Evolutionary conservation across 805 yeast genomes (phyloP), one percentile per base, ranked within the genome.

Genomic region (Scheffersomyces coipomensis): DNA sequence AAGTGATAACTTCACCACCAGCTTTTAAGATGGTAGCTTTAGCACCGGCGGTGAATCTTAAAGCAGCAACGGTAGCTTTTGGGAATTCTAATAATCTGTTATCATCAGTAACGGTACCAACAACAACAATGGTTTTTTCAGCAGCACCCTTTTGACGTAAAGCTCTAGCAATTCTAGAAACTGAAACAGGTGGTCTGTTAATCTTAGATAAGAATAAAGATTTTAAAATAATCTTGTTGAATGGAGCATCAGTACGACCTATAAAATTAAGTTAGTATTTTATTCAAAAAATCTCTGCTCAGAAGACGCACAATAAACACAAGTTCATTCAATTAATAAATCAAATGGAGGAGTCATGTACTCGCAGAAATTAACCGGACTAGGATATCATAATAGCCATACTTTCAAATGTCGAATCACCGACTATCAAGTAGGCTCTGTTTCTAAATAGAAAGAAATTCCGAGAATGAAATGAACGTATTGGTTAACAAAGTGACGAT

Each of bases 1-100:
- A 83, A 70, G 99, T 93, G 85, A 93, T 85, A 68, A 88, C 88
- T 82, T 93, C 99, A 83, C 99, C 99, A 78, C 99, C 99, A 69
- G 91, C 91, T 83, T 91, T 91, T 66, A 81, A 62, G 72, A 93
- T 93, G 75, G 87, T 88, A 68, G 97, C 97, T 76, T 85, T 88
- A 73, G 99, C 99, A 77, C 93, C 87, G 66, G 93, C 95, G 62
- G 99, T 93, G 89, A 93, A 90, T 79, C 96, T 89, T 75, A 93
- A 85, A 75, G 99, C 99, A 67, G 99, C 98, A 63, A 93, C 88
- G 55, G 98, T 87, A 66, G 91, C 78, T 85, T 90, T 90, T 79
- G 98, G 98, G 82, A 88, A 81, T 63, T 83, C 88, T 57, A 80
- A 78, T 72, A 93, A 75, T 82, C 98, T 90, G 85, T 77, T 75